A percentile compares a stretch with the other conserved stretches of the same genome.
Evolutionary conservation across 345 rosid species (phyloP).

Genomic region (Aquilaria malaccensis): DNA sequence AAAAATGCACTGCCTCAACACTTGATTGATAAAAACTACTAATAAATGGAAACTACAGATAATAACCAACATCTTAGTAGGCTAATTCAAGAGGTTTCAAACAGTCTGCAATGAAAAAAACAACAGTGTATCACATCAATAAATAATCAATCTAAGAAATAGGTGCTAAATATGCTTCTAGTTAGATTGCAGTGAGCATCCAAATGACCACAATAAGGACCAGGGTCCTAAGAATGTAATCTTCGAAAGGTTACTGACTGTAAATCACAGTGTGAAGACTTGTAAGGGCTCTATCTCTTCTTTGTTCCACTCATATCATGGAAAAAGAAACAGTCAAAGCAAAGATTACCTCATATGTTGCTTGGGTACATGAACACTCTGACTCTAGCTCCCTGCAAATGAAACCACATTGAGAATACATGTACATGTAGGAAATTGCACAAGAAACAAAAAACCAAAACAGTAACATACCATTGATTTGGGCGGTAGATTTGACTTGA

Average conservation of each 20-base stretch:
- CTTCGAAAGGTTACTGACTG: not conserved
- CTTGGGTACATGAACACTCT: slow-evolving; percentile 97
- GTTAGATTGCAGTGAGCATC: not conserved
- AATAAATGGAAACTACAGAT: no score
- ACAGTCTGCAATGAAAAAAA: no score
- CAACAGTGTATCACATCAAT: no score
- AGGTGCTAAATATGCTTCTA: not conserved
- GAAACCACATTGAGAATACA: not conserved
- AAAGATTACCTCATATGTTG: slow-evolving; percentile 62
- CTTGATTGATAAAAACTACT: no score
- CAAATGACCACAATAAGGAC: not conserved
- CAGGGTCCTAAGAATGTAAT: not conserved
- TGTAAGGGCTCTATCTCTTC: not conserved
- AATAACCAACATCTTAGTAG: no score
- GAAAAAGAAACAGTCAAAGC: not conserved
- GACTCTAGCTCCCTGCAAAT: slow-evolving; percentile 63
- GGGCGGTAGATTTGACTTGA: slow-evolving; percentile 86
- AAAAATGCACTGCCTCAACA: no score
- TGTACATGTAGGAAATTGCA: not conserved
- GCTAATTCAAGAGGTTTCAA: no score
- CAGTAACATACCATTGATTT: slow-evolving; percentile 59
- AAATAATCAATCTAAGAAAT: not conserved
- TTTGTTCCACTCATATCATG: not conserved
- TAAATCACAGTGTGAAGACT: not conserved
- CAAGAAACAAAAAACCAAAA: not conserved